Evolutionary conservation across 495 filamentous ascomycete genomes (phyloP), one percentile per base, ranked within the genome.

Genomic region (Lindgomyces ingoldianus): DNA sequence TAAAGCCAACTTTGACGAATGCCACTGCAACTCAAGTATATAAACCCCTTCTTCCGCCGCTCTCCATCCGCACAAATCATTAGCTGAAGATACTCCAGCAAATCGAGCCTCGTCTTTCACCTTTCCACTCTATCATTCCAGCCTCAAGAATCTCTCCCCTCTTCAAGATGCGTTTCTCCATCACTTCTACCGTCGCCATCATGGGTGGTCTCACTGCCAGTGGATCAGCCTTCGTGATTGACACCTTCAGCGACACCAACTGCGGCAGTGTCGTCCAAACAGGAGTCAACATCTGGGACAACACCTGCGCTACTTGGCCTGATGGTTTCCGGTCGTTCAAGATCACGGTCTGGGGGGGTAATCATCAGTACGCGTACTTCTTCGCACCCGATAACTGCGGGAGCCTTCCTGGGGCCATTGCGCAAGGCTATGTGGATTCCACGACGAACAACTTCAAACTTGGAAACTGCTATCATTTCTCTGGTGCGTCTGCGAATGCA

Each of bases 91-190:
- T n/a, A n/a, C n/a, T n/a, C n/a, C n/a, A n/a, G n/a, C n/a, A n/a
- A n/a, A n/a, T n/a, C n/a, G n/a, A n/a, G n/a, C n/a, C n/a, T n/a
- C n/a, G n/a, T n/a, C n/a, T n/a, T n/a, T n/a, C n/a, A n/a, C n/a
- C n/a, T n/a, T n/a, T n/a, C n/a, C n/a, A n/a, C n/a, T n/a, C n/a
- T n/a, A n/a, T n/a, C n/a, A n/a, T n/a, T n/a, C n/a, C n/a, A n/a
- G n/a, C n/a, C n/a, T n/a, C n/a, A n/a, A n/a, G n/a, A n/a, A n/a
- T n/a, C n/a, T n/a, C n/a, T n/a, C n/a, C n/a, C n/a, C n/a, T 39
- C 33, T 14, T 47, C 44, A 47, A 47, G 44, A 55, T 55, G 52
- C 29, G 29, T 39, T 55, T 55, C 52, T 52, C 49, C 10, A 52
- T 22, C 14, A 33, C 30, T 21, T 39, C 29, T 27, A 27, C 52